Base-by-base conservation (phyloP, 2,329 filamentous ascomycete species). In the Hypoxylon sp. region DNA sequence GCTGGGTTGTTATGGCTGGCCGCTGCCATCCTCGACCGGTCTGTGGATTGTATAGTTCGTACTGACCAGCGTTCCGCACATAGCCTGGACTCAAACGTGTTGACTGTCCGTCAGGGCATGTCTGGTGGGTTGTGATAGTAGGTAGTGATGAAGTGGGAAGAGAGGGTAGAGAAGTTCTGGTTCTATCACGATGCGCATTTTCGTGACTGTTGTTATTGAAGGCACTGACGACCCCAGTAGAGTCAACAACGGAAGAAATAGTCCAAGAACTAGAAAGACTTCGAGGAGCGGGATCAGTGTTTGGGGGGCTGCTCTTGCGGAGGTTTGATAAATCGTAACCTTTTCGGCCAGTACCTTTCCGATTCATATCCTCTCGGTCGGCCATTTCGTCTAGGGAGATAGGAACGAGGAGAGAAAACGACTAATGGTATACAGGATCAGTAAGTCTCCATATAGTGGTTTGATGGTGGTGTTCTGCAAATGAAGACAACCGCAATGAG, bases 311-410 rank as follows among this genome's bases (percentile, higher is more conserved):
- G n/a, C 11, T 15, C 25, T 16, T 46, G 7, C 7, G n/a, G 12
- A 37, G 15, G 16, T 27, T 30, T 17, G 42, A 30, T 16, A 37
- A n/a, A 11, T 46, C 25, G 12, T 37, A 36, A 5, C 42, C 42
- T 11, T 36, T 36, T 8, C 42, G 42, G 17, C 42, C 32, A 21
- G 42, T 17, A 15, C n/a, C n/a, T n/a, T n/a, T n/a, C n/a, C n/a
- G n/a, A n/a, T n/a, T n/a, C n/a, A n/a, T n/a, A n/a, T n/a, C n/a
- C n/a, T n/a, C n/a, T n/a, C n/a, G n/a, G n/a, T n/a, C n/a, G n/a
- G n/a, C n/a, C n/a, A n/a, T n/a, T n/a, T n/a, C n/a, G n/a, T n/a
- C n/a, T n/a, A n/a, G n/a, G 6, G 25, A 23, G 17, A 35, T 21
- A 19, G 30, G 13, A 9, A 5, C 12, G 4, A n/a, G 9, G 7